phyloP scores from a whole-genome alignment of 2,329 filamentous ascomycete genomes.

The Beauveria scarabaeidicola region DNA sequence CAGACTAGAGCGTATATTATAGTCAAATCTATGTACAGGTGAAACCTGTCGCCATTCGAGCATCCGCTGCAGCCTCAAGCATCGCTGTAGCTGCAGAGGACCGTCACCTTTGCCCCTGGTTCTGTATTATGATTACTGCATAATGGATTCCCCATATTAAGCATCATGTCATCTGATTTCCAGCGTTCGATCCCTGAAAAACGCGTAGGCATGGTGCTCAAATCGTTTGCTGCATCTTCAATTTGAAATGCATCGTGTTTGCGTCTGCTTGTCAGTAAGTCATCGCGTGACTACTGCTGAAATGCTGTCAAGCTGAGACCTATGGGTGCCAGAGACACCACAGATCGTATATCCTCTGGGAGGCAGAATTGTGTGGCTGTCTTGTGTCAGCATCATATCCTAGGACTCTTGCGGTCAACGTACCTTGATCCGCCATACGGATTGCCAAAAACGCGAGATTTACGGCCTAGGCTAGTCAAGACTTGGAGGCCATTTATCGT shows the following conservation, averaged over 20 bases:
- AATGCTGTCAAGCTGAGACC: slow-evolving; percentile 75
- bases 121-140: neutral
- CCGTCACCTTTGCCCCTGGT: neutral
- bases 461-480: slow-evolving; percentile 78
- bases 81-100: neutral
- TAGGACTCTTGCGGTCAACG: slow-evolving; percentile 28
- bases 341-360: slow-evolving; percentile 83
- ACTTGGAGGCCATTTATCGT: slow-evolving; percentile 89
- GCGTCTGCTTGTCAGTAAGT: slow-evolving; percentile 4
- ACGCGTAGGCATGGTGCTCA: neutral
- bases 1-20: slow-evolving; percentile 11
- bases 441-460: slow-evolving; percentile 80
- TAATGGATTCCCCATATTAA: neutral
- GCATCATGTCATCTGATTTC: neutral
- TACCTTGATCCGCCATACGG: slow-evolving; percentile 72
- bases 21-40: slow-evolving; percentile 11
- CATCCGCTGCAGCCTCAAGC: neutral
- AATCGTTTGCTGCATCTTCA: neutral
- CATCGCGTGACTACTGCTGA: slow-evolving; percentile 56
- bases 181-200: neutral
- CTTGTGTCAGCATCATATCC: neutral
- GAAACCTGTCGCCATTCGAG: neutral
- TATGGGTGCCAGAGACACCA: slow-evolving; percentile 77
- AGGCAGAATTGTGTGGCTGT: slow-evolving; percentile 77
- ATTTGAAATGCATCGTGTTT: neutral